phyloP scores from a whole-genome alignment of 1,284 basidiomycete species.

The Anthracocystis walkeri region DNA sequence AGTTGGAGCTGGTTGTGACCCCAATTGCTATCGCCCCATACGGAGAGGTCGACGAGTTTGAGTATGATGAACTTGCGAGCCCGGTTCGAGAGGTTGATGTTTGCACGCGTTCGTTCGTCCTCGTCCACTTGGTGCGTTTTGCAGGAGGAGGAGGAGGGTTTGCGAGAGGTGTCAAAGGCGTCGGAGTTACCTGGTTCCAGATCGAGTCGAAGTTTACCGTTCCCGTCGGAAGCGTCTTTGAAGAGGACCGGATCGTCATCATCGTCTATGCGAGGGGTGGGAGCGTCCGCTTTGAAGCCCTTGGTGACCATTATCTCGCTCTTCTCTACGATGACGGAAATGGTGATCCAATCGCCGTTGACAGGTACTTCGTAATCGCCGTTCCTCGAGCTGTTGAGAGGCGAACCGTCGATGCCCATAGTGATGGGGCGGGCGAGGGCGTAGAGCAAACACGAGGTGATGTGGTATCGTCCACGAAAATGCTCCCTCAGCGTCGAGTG shows the following conservation, averaged over 20 bases:
- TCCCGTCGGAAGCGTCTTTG: constrained; percentile 11
- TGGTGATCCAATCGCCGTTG: constrained; percentile 88
- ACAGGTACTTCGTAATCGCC: constrained; percentile 87
- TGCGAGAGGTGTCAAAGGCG: constrained; percentile 13
- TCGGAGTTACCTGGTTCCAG: constrained; percentile 36
- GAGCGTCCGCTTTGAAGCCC: constrained; percentile 13
- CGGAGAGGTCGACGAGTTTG: constrained; percentile 85
- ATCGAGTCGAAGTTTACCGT: constrained; percentile 33
- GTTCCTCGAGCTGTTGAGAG: constrained; percentile 11
- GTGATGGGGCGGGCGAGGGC: constrained; percentile 71
- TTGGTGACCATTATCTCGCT: constrained; percentile 77
- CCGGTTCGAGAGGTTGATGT: constrained; percentile 17
- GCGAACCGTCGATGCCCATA: not conserved
- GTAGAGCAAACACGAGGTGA: constrained; percentile 88
- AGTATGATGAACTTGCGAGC: constrained; percentile 87
- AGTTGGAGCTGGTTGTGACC: constrained; percentile 87
- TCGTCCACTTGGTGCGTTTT: constrained; percentile 66
- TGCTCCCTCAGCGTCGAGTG: constrained; percentile 85
- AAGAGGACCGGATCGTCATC: constrained; percentile 44
- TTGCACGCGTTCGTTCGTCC: constrained; percentile 71
- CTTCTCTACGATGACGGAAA: constrained; percentile 87
- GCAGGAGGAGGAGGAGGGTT: not conserved
- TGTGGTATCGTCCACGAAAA: constrained; percentile 83
- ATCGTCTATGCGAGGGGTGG: constrained; percentile 14
- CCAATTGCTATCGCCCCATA: constrained; percentile 71